Base-by-base conservation (phyloP, 1,139 yeast species). In the Arxiozyma slooffiae region DNA sequence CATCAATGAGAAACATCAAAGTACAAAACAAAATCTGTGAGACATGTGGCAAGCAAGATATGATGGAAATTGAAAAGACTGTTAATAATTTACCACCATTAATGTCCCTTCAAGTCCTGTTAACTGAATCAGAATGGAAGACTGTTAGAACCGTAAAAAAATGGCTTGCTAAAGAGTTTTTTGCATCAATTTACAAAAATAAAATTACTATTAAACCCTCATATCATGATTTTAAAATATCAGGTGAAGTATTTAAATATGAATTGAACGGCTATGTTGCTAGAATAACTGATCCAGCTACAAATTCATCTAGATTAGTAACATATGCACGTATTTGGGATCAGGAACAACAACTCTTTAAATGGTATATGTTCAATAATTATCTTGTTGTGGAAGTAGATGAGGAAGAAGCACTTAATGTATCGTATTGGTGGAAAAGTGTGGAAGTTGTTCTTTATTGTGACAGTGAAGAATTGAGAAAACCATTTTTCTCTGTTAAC, bases 331-430 rank as follows among this genome's bases (percentile, higher is more conserved):
- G 76, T 50, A 71, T 80, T n/a, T 71, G 67, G 17, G 75, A 72
- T 47, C 56, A 57, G 5, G 48, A 53, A 2, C 50, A 57, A 2
- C 60, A 60, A 3, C 30, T 48, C 2, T 66, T 63, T 48, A 73
- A 73, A 50, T 94, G 99, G 98, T 80, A 76, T 58, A 67, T 94
- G 60, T 89, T 94, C 66, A 94, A 94, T 63, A 97, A 94, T 67
- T 94, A 90, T 67, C 71, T 92, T 59, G 97, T 89, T n/a, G 78
- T 81, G 64, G 82, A 82, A 23, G 75, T 94, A 1, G 75, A 83
- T 0, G 86, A 82, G 56, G 72, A 71, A 23, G 89, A 83, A 49
- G 85, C 80, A 0, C 73, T 88, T 50, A 79, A 88, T 62, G 71
- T 89, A 50, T 72, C 81, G 1, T 74, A 74, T 44, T 72, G 81